phyloP scores from a whole-genome alignment of 495 filamentous ascomycete species.

The Xylona heveae region DNA sequence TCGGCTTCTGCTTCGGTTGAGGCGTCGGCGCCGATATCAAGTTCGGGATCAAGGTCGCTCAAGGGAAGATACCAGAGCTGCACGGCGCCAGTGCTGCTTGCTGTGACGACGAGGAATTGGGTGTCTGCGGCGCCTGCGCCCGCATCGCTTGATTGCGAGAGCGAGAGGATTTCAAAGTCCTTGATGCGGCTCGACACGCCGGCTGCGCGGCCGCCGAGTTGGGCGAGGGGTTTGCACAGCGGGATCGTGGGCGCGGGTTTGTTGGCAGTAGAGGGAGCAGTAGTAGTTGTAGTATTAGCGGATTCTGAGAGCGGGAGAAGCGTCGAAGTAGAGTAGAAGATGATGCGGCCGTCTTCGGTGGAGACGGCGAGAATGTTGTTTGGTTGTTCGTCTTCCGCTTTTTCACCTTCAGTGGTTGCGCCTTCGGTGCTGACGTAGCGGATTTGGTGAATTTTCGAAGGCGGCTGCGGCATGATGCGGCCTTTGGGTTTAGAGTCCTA shows the following conservation, averaged over 20 bases:
- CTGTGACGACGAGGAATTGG: slow-evolving; percentile 42
- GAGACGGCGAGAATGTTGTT: slow-evolving; percentile 46
- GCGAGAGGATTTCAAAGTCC: slow-evolving; percentile 57
- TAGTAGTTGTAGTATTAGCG: not conserved
- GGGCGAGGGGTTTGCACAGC: slow-evolving; percentile 37
- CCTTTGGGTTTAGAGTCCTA: slow-evolving; percentile 61
- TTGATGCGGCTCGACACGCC: slow-evolving; percentile 58
- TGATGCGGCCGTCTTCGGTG: slow-evolving; percentile 78
- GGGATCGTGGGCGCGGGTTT: slow-evolving; percentile 20
- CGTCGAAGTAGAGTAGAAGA: slow-evolving; percentile 56
- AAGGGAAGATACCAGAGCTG: slow-evolving; percentile 44
- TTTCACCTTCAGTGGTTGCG: slow-evolving; percentile 14
- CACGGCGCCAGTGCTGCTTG: slow-evolving; percentile 61
- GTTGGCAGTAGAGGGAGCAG: too few species aligned
- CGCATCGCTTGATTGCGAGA: slow-evolving; percentile 16
- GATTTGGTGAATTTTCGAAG: slow-evolving; percentile 65
- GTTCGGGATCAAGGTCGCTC: slow-evolving; percentile 15
- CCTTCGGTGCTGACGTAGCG: slow-evolving; percentile 35
- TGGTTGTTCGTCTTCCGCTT: slow-evolving; percentile 17
- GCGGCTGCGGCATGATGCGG: slow-evolving; percentile 39
- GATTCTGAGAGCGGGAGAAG: slow-evolving; percentile 1
- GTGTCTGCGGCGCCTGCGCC: slow-evolving; percentile 11
- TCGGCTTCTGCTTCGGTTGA: slow-evolving; percentile 14
- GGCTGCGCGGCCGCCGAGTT: slow-evolving; percentile 51
- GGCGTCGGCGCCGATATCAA: too few species aligned